Conservation (phyloP, 371 early-diverging fungal species). For the Rhizopus arrhizus region DNA sequence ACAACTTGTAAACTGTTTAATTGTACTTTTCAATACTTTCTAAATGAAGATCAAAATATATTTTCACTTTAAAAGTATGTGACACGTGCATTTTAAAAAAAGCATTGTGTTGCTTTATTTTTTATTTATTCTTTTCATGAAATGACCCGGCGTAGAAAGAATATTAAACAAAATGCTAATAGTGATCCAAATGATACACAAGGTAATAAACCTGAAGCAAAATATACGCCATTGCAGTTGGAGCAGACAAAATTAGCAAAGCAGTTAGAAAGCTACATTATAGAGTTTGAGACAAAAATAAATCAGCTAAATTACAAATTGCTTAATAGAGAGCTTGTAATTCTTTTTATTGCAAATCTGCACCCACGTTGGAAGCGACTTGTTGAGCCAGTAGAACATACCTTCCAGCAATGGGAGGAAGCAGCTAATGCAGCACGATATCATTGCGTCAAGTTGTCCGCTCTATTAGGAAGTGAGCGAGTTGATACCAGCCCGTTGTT, state of each 20-base stretch:
- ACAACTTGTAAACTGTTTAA: too few relatives aligned
- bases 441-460: slow-evolving; percentile 28
- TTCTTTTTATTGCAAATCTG: slow-evolving; percentile 33
- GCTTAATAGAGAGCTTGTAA: slow-evolving; percentile 23
- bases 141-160: not conserved
- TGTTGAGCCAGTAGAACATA: slow-evolving; percentile 31
- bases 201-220: not conserved
- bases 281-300: slow-evolving; percentile 22
- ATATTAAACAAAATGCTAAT: not conserved
- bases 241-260: slow-evolving; percentile 26
- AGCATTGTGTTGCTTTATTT: not conserved
- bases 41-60: too few relatives aligned
- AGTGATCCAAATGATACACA: not conserved
- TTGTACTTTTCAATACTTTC: too few relatives aligned
- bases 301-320: slow-evolving; percentile 12
- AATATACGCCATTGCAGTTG: slow-evolving; percentile 13
- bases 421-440: slow-evolving; percentile 26
- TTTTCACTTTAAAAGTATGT: too few relatives aligned
- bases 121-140: not conserved
- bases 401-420: slow-evolving; percentile 22
- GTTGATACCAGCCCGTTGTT: slow-evolving; percentile 15
- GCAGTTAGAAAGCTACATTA: slow-evolving; percentile 29
- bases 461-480: slow-evolving; percentile 22
- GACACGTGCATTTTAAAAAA: too few relatives aligned
- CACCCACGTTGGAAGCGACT: slow-evolving; percentile 38